Conservation (phyloP, 805 yeast species). For the Yarrowia phangngaensis region DNA sequence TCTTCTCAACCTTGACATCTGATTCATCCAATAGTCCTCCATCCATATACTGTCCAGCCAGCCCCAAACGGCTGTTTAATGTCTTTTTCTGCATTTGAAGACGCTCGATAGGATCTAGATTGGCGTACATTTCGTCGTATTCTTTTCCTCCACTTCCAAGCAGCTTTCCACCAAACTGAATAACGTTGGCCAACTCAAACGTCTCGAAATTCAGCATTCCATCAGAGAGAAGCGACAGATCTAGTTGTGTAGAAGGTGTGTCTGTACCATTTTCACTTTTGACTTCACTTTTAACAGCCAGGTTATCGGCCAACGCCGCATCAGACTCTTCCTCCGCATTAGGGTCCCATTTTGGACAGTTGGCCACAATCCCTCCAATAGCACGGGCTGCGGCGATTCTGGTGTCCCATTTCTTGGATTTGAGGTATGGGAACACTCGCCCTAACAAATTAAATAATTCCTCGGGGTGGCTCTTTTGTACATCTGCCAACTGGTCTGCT, state of each 20-base stretch:
- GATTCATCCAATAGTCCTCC: conserved; percentile 37
- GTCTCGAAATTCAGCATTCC: conserved; percentile 37
- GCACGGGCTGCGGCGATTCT: conserved; percentile 93
- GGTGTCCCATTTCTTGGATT: conserved; percentile 89
- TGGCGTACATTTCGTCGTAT: conserved; percentile 42
- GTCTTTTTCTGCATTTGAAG: conserved; percentile 51
- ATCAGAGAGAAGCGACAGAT: conserved; percentile 9
- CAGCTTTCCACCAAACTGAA: conserved; percentile 46
- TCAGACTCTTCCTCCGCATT: conserved; percentile 40
- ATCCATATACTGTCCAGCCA: conserved; percentile 43
- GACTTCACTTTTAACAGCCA: conserved; percentile 18
- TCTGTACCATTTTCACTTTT: conserved; percentile 26
- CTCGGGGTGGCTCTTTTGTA: conserved; percentile 92
- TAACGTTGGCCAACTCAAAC: conserved; percentile 41
- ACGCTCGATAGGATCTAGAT: conserved; percentile 45
- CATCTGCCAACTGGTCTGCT: conserved; percentile 91
- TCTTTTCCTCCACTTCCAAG: conserved; percentile 61
- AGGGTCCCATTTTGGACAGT: conserved; percentile 83
- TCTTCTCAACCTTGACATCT: conserved; percentile 30
- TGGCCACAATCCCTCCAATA: conserved; percentile 83
- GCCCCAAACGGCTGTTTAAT: conserved; percentile 45
- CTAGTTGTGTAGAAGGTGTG: conserved; percentile 20
- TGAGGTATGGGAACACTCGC: conserved; percentile 84
- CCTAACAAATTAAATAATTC: conserved; percentile 78
- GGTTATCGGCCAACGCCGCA: conserved; percentile 16